Base-by-base conservation (phyloP, 1,139 yeast species). In the Waltiozyma sp. region DNA sequence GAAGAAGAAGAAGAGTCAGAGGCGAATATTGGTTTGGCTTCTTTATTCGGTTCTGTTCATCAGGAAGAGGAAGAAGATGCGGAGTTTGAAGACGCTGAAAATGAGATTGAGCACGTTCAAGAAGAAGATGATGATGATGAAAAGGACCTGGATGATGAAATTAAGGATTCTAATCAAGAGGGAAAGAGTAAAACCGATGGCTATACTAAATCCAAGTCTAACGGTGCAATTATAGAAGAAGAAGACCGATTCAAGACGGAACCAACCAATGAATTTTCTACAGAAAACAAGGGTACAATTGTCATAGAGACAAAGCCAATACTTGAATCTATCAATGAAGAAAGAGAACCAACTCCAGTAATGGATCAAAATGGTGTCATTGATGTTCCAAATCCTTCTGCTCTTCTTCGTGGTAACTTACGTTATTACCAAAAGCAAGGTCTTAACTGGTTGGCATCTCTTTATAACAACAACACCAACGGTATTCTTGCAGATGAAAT, bases 401-500 rank as follows among this genome's bases (percentile, higher is more conserved):
- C 82, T 26, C 59, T 80, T n/a, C 63, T 86, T 28, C 72, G 91
- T 46, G 99, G 98, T 21, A 75, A 78, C 0, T 68, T 93, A 41
- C 79, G 99, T 59, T 89, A 80, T 8, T 93, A 93, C 56, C 98
- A 93, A 61, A 91, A 88, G 49, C 95, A 87, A 60, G 99, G 99
- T 45, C 71, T 93, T 39, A 94, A 93, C 54, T 93, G 98, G 99
- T 68, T 93, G 41, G 97, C 96, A 1, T 88, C 96, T 43, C 67
- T 93, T 48, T 91, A 89, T 64, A 86, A 87, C 58, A 87, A 87
- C 57, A 80, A 85, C 47, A 93, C 97, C 7, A 93, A 91, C 60
- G 98, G 99, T 48, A 93, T 93, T 45, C 72, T 93, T 41, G 99
- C 99, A 1, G 99, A 91, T 63, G 99, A 91, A 61, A 91, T 91